Conservation (phyloP, 176 grass and related monocot species). For the Secale cereale region DNA sequence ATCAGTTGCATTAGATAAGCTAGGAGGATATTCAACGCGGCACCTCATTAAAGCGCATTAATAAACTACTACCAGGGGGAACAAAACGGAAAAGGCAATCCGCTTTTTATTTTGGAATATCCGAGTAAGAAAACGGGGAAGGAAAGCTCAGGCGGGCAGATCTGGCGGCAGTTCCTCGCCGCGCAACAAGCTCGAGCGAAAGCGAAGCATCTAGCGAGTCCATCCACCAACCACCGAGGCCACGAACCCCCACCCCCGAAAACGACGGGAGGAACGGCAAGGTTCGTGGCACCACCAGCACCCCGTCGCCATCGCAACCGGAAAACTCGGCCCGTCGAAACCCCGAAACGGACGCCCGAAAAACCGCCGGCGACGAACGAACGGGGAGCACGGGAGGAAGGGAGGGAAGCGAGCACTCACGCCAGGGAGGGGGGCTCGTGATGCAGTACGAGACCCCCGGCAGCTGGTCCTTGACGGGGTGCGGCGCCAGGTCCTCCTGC, state of each 20-base stretch:
- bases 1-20: background rate
- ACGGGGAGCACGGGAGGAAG: background rate
- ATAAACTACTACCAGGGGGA: slow-evolving; percentile 15
- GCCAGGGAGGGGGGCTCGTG: slow-evolving; percentile 97
- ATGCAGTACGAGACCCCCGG: slow-evolving; percentile 87
- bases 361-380: background rate
- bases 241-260: background rate
- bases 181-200: background rate
- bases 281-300: background rate
- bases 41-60: slow-evolving; percentile 15
- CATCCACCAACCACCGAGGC: background rate
- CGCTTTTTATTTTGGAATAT: slow-evolving; percentile 25
- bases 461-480: slow-evolving; percentile 94
- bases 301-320: slow-evolving; percentile 22
- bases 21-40: background rate
- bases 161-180: slow-evolving; percentile 27
- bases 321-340: too few relatives aligned
- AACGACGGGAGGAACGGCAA: slow-evolving; percentile 40
- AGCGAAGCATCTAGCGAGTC: background rate
- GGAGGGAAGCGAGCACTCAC: slow-evolving; percentile 28
- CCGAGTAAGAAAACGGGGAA: background rate
- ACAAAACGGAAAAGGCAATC: slow-evolving; percentile 30
- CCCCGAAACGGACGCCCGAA: background rate
- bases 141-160: slow-evolving; percentile 39
- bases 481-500: slow-evolving; percentile 91